Evolutionary conservation across 108 stramenopile species (phyloP), one percentile per base, ranked within the genome.

Genomic region (Skeletonema marinoi): DNA sequence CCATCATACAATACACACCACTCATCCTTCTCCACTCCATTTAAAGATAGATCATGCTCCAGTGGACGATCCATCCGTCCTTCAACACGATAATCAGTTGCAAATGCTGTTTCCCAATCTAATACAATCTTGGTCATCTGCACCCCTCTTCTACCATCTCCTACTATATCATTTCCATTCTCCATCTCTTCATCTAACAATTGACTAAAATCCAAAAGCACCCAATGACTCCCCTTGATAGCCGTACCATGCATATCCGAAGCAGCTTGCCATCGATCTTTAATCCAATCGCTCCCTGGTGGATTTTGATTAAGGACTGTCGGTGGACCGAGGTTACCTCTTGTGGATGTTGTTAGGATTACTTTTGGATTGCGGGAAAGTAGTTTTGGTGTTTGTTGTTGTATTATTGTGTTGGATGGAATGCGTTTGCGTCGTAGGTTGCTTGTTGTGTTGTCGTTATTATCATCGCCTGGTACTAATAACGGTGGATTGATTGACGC

Each of bases 211-310:
- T 87, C 85, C 21, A 92, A 66, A 25, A 78, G 44, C 10, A 95
- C 67, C 91, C 90, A 91, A 77, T 95, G 93, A 29, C 44, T 65
- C 1, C 93, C 91, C 5, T 62, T 56, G 16, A 95, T 92, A 32
- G 88, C 85, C 19, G 85, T 88, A 10, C 93, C 93, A 61, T 86
- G 85, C 93, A 95, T 95, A 68, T 95, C 86, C 19, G 71, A 75
- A 1, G 93, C 93, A 10, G 93, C 93, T 60, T 95, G 93, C 93
- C 93, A 95, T 42, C 93, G 83, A 77, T 95, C 93, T 29, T 83
- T 79, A 12, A 95, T 67, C 93, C 93, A 95, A 66, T 95, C 83
- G 4, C 14, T 71, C 3, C 89, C 91, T 5, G 90, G 86, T 66
- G 60, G 62, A 70, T 66, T 50, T 65, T 91, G 86, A n/a, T 88